These are phyloP conservation scores for Tephrocybe sp. DNA, from an alignment of 768 basidiomycete genomes.

Conservation along the genomic window DNA sequence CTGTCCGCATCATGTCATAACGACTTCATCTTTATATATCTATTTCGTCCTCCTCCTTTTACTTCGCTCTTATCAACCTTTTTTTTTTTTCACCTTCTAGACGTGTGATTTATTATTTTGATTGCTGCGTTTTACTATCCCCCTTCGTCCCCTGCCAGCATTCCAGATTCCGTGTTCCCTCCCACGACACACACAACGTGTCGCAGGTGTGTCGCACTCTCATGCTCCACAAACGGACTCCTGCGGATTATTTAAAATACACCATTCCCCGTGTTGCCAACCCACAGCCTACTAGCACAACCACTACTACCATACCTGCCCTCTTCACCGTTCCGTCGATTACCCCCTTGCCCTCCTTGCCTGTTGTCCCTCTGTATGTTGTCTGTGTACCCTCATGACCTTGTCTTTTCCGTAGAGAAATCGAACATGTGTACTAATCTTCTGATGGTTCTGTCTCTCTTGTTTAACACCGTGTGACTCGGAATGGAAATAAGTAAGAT, in stretches of 20 bases:
- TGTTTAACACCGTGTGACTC: neutral
- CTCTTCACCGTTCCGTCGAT: neutral
- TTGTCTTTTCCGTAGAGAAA: conserved; percentile 10
- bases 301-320: neutral
- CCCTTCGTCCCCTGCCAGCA: neutral
- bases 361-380: conserved; percentile 5
- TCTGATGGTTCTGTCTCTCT: neutral
- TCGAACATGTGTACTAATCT: conserved; percentile 13
- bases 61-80: conserved; percentile 1
- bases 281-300: neutral
- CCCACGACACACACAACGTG: neutral
- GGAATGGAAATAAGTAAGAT: conserved; percentile 1
- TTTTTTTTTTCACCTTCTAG: conserved; percentile 1
- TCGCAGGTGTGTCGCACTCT: neutral
- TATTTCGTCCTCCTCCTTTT: conserved; percentile 11
- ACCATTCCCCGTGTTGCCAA: neutral
- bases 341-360: conserved; percentile 2
- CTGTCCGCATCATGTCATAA: conserved; percentile 8
- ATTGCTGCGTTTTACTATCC: neutral
- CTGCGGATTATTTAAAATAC: conserved; percentile 10
- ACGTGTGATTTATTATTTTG: conserved; percentile 16
- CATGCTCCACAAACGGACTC: conserved; percentile 3
- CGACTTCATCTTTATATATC: conserved; percentile 9
- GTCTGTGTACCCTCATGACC: conserved; percentile 11
- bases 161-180: neutral